phyloP scores from a whole-genome alignment of 75 land plant species.

The Cunninghamia lanceolata region DNA sequence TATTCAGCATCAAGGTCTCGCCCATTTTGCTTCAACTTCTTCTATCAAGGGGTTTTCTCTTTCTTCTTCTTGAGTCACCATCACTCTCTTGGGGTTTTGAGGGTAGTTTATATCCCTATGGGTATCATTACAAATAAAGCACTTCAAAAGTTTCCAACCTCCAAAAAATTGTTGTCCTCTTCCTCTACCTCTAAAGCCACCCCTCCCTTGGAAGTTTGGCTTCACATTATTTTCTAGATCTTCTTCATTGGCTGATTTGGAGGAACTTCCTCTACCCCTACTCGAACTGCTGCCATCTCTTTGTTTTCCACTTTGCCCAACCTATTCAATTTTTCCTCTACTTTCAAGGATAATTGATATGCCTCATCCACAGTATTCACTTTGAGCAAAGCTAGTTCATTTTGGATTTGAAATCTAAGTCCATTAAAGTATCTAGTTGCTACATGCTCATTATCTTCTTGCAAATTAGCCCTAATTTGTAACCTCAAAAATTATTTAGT shows the following conservation, averaged over 20 bases:
- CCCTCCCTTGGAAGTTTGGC: too few relatives aligned
- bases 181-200: too few relatives aligned
- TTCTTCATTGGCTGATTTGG: too few relatives aligned
- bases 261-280: not conserved
- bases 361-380: not conserved
- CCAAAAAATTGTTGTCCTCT: not conserved
- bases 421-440: too few relatives aligned
- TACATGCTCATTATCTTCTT: not conserved
- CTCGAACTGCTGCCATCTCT: not conserved
- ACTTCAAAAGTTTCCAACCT: not conserved
- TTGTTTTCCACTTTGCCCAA: not conserved
- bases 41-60: not conserved
- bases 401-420: not conserved
- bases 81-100: not conserved
- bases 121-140: not conserved
- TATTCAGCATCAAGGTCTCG: not conserved
- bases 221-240: too few relatives aligned
- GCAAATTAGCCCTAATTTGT: not conserved
- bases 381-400: not conserved
- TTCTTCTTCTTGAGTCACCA: not conserved
- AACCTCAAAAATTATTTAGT: not conserved
- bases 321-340: not conserved
- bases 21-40: not conserved
- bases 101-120: not conserved
- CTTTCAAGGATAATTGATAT: not conserved